Conservation (phyloP, 1,284 basidiomycete species). For the Malassezia globosa region DNA sequence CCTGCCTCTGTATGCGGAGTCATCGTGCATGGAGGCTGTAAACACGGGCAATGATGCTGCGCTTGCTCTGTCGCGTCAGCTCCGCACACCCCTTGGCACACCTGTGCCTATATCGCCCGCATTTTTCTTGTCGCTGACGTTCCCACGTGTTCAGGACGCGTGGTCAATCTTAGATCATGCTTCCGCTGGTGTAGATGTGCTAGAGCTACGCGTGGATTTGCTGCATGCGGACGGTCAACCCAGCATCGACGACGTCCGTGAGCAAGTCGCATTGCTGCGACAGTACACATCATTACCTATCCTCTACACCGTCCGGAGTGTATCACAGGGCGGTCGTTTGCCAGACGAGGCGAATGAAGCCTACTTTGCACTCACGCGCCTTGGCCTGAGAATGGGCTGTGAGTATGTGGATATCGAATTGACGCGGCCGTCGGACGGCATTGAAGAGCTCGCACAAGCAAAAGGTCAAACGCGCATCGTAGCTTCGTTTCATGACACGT, state of each 20-base stretch:
- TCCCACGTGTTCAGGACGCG: conserved; percentile 68
- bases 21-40: conserved; percentile 59
- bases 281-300: conserved; percentile 70
- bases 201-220: conserved; percentile 87
- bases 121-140: conserved; percentile 84
- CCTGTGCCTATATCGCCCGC: conserved; percentile 48
- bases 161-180: conserved; percentile 63
- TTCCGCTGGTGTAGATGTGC: conserved; percentile 73
- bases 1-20: conserved; percentile 76
- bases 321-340: conserved; percentile 80
- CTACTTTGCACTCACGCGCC: conserved; percentile 64
- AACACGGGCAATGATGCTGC: conserved; percentile 5
- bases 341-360: conserved; percentile 66
- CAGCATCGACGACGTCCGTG: conserved; percentile 61
- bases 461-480: conserved; percentile 72
- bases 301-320: conserved; percentile 80
- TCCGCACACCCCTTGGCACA: conserved; percentile 3
- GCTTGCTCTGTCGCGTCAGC: conserved; percentile 4
- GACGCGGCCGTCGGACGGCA: conserved; percentile 58
- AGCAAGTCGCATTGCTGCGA: conserved; percentile 70
- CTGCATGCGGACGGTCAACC: conserved; percentile 58
- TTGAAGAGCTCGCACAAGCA: conserved; percentile 55
- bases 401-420: conserved; percentile 92
- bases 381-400: conserved; percentile 70
- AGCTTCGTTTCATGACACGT: conserved; percentile 89